A percentile compares a stretch with the other conserved stretches of the same genome.
Evolutionary conservation across 768 basidiomycete genomes (phyloP).

Genomic region (Porpolomopsis calyptriformis): DNA sequence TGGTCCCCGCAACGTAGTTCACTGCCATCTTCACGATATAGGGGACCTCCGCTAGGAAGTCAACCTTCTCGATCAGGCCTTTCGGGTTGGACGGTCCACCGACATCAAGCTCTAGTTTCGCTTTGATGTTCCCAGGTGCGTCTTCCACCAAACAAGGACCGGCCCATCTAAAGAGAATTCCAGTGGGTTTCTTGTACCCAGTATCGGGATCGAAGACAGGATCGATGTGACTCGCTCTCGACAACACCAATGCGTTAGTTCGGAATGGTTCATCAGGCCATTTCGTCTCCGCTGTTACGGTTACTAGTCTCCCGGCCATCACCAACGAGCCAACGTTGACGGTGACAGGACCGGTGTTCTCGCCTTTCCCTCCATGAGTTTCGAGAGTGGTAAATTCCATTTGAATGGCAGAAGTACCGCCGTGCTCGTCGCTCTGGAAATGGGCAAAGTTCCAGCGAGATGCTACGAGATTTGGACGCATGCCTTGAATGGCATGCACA

Average conservation of each 20-base stretch:
- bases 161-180: conserved; percentile 68
- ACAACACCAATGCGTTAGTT: conserved; percentile 41
- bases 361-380: conserved; percentile 65
- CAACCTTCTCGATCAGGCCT: conserved; percentile 85
- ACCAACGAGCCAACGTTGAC: conserved; percentile 84
- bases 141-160: conserved; percentile 51
- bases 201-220: conserved; percentile 65
- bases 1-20: conserved; percentile 86
- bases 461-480: conserved; percentile 91
- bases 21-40: conserved; percentile 86
- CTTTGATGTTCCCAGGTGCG: conserved; percentile 43
- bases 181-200: conserved; percentile 62
- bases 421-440: conserved; percentile 70
- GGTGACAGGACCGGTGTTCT: conserved; percentile 72
- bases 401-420: conserved; percentile 75
- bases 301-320: conserved; percentile 62
- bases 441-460: conserved; percentile 90
- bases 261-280: conserved; percentile 51
- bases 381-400: conserved; percentile 93
- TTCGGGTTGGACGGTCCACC: conserved; percentile 48
- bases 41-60: conserved; percentile 92
- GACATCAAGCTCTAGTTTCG: conserved; percentile 45
- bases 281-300: conserved; percentile 71
- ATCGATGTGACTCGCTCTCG: conserved; percentile 55
- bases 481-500: conserved; percentile 94